Evolutionary conservation across 1,284 basidiomycete species (phyloP).

Genomic region (Cutaneotrichosporon mucoides): DNA sequence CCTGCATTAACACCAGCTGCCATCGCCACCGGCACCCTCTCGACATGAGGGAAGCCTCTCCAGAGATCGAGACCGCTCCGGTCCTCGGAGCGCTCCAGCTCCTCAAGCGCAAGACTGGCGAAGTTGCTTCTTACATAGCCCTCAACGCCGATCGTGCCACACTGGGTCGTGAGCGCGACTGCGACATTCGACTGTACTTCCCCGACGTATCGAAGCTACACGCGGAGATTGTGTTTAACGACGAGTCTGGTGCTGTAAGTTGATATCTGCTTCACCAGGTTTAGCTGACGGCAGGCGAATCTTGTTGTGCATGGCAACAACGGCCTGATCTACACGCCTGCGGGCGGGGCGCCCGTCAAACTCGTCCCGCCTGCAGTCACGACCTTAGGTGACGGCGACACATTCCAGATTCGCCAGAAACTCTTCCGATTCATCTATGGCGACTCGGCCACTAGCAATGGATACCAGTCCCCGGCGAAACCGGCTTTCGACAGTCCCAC

Average conservation of each 20-base stretch:
- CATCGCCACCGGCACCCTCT: background rate
- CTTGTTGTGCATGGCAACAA: slow-evolving; percentile 38
- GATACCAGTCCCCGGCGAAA: background rate
- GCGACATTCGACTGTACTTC: slow-evolving; percentile 45
- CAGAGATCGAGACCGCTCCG: slow-evolving; percentile 1
- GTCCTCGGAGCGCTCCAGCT: slow-evolving; percentile 33
- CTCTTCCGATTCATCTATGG: slow-evolving; percentile 45
- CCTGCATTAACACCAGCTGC: background rate
- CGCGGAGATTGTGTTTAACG: slow-evolving; percentile 43
- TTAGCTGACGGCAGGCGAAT: slow-evolving; percentile 26
- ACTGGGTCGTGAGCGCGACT: slow-evolving; percentile 40
- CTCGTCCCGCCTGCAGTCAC: slow-evolving; percentile 27
- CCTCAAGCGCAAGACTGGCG: slow-evolving; percentile 31
- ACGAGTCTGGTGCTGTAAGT: slow-evolving; percentile 34
- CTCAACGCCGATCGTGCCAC: slow-evolving; percentile 38
- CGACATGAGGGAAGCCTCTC: slow-evolving; percentile 8
- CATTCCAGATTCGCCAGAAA: slow-evolving; percentile 42
- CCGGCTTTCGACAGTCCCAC: background rate
- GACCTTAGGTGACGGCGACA: slow-evolving; percentile 33
- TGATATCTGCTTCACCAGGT: background rate
- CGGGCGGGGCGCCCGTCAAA: slow-evolving; percentile 8
- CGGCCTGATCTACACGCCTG: slow-evolving; percentile 28
- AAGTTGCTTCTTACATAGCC: slow-evolving; percentile 29
- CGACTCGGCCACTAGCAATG: background rate
- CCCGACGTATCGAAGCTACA: slow-evolving; percentile 46